A percentile compares a stretch with the other conserved stretches of the same genome.
These are phyloP conservation scores for Gymnopilus dilepis DNA, from an alignment of 768 basidiomycete species.

Conservation along the genomic window DNA sequence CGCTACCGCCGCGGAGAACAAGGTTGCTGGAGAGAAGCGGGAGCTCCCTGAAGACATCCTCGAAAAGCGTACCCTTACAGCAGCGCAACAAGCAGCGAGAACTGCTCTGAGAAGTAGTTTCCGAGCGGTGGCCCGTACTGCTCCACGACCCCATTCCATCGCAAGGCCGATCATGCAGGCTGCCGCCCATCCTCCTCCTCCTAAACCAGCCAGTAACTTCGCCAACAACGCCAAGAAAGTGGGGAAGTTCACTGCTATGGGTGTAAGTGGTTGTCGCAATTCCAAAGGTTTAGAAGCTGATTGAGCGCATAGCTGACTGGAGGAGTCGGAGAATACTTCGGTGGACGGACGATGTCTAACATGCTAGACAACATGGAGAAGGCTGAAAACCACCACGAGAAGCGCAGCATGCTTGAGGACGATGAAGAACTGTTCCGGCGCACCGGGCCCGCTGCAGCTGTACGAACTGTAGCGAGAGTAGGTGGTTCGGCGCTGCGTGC, in stretches of 20 bases:
- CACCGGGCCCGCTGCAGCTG: background rate
- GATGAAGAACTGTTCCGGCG: background rate
- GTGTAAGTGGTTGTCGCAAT: background rate
- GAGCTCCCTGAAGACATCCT: background rate
- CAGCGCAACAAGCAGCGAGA: background rate
- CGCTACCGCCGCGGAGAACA: background rate
- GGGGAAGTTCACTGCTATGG: background rate
- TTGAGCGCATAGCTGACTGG: background rate
- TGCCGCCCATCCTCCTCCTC: background rate
- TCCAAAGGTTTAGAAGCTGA: background rate
- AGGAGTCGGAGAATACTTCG: background rate
- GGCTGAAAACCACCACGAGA: background rate
- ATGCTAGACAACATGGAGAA: slow-evolving; percentile 1
- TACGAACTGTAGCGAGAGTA: background rate
- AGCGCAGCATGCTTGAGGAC: background rate
- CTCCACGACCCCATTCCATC: background rate
- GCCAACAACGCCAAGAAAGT: slow-evolving; percentile 1
- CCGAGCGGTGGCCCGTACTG: background rate
- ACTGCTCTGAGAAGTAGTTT: background rate
- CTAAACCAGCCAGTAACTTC: background rate
- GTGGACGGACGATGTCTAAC: slow-evolving; percentile 1
- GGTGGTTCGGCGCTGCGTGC: background rate
- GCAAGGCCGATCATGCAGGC: background rate
- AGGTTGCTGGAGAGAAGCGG: background rate
- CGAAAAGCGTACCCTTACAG: background rate